Evolutionary conservation across 495 filamentous ascomycete species (phyloP), one percentile per base, ranked within the genome.

Genomic region (Arthonia radiata): DNA sequence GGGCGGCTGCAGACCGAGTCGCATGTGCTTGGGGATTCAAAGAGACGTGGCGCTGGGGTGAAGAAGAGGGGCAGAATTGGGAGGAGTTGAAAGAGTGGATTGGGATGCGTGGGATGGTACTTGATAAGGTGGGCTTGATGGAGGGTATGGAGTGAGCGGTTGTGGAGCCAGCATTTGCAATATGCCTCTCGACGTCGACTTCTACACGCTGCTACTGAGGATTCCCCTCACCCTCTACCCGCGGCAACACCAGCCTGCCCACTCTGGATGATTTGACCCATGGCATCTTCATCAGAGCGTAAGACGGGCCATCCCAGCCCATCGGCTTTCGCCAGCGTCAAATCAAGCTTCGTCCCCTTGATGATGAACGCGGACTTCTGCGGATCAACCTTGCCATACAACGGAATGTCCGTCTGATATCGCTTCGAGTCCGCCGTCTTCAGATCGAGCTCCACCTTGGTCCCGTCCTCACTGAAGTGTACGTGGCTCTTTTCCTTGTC

Each of bases 341-440:
- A 53, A 42, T 97, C 89, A 22, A 94, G 52, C 53, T 97, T 97
- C 5, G 86, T 92, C n/a, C 80, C 81, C 47, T 93, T 55, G 21
- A 97, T 72, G 46, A 75, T 79, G 52, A 68, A 86, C 30, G 52
- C 61, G 23, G 72, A 79, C 38, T 69, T 61, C 26, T 62, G 66
- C 5, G 71, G 40, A 35, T 91, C 61, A 37, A 97, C 78, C 4
- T 54, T 36, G 9, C 58, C 81, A 44, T 71, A 94, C 4, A 94
- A 61, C 9, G 65, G 64, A 28, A 91, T 64, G 19, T 58, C 61
- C 18, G 62, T 57, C 45, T 62, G 67, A 47, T 79, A 93, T 24
- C 73, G 64, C 58, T 92, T 97, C 29, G 63, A 59, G 40, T 89
- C 83, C 13, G 63, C 61, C 18, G 90, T 97, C 9, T 62, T 66